Percentiles rank a stretch among this genome's conserved stretches.
Conservation (phyloP, 129 eudicot species). For the Solidago caesia region DNA sequence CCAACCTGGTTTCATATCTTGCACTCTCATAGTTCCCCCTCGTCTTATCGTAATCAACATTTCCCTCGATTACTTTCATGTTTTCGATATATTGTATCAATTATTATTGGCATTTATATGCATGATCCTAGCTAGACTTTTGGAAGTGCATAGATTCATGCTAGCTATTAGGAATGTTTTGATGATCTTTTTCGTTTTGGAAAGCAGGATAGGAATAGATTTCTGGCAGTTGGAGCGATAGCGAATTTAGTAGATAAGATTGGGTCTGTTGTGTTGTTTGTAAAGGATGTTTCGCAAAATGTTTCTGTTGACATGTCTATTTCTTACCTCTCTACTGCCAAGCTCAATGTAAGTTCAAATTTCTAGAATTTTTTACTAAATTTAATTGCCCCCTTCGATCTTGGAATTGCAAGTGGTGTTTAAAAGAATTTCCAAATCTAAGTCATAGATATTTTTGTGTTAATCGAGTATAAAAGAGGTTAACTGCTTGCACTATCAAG, state of each 20-base stretch:
- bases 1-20: conserved; percentile 24
- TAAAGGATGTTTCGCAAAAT: conserved; percentile 16
- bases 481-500: background rate
- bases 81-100: too few relatives aligned
- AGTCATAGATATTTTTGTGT: background rate
- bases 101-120: too few relatives aligned
- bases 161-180: too few relatives aligned
- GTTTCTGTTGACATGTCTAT: conserved; percentile 37
- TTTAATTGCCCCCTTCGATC: too few relatives aligned
- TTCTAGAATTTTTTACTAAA: too few relatives aligned
- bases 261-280: conserved; percentile 24
- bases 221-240: conserved; percentile 32
- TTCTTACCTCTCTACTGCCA: conserved; percentile 33
- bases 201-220: conserved; percentile 35
- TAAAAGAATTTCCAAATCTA: background rate
- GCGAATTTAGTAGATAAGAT: conserved; percentile 28
- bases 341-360: conserved; percentile 29
- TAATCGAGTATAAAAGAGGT: background rate
- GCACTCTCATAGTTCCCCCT: conserved; percentile 31
- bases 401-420: background rate
- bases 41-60: conserved; percentile 22
- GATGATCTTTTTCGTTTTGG: too few relatives aligned
- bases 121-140: too few relatives aligned
- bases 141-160: too few relatives aligned
- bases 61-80: too few relatives aligned